Evolutionary conservation across 225 moss, liverwort and hornwort species (phyloP).

Genomic region (Pseudoscleropodium purum): DNA sequence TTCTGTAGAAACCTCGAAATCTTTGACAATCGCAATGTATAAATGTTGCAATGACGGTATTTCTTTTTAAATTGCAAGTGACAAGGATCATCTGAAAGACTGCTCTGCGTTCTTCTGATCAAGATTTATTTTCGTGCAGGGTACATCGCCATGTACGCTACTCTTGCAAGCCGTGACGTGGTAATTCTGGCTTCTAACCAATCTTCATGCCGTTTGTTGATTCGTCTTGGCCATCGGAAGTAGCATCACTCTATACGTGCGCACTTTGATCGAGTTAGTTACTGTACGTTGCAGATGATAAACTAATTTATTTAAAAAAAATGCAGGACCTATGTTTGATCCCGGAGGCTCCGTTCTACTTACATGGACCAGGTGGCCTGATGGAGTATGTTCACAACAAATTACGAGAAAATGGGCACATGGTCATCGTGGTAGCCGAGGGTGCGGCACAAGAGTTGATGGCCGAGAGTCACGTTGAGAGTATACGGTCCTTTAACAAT

Average conservation of each 20-base stretch:
- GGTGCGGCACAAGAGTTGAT: conserved; percentile 77
- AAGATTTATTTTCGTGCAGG: conserved; percentile 21
- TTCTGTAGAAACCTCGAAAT: not conserved
- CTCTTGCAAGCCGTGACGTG: conserved; percentile 79
- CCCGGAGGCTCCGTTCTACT: conserved; percentile 72
- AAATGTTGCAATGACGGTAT: not conserved
- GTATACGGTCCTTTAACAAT: conserved; percentile 26
- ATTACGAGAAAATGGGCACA: conserved; percentile 53
- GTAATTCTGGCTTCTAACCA: conserved; percentile 8
- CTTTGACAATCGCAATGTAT: not conserved
- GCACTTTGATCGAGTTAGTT: not conserved
- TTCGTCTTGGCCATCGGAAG: not conserved
- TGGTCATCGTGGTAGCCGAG: conserved; percentile 74
- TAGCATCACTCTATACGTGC: not conserved
- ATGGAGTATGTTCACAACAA: conserved; percentile 43
- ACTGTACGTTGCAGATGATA: not conserved
- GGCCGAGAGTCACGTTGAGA: conserved; percentile 21
- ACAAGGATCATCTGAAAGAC: not conserved
- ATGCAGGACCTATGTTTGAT: conserved; percentile 69
- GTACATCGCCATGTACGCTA: conserved; percentile 70
- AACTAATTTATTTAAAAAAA: not conserved
- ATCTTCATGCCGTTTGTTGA: not conserved
- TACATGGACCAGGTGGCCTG: conserved; percentile 62
- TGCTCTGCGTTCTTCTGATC: not conserved
- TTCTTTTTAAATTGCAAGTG: not conserved